phyloP scores from a whole-genome alignment of 306 rosid genomes.

The Trifolium pratense region DNA sequence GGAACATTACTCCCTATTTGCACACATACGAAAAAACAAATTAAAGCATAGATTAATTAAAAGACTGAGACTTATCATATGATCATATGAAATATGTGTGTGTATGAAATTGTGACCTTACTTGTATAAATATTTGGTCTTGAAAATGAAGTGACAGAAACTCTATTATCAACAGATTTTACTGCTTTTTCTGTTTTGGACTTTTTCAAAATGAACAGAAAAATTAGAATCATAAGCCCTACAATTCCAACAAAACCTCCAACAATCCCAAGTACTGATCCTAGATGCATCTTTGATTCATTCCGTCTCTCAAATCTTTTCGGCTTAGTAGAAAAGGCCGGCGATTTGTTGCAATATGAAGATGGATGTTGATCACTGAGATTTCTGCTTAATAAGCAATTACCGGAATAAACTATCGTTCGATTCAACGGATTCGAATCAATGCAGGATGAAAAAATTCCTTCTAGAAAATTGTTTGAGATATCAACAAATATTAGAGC shows the following conservation, averaged over 20 bases:
- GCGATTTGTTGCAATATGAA: constrained; percentile 57
- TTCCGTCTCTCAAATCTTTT: constrained; percentile 37
- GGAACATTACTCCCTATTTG: constrained; percentile 58
- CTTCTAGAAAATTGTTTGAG: constrained; percentile 72
- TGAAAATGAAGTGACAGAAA: constrained; percentile 42
- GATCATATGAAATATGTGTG: background rate
- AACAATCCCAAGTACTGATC: constrained; percentile 56
- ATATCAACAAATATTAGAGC: constrained; percentile 66
- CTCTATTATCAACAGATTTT: constrained; percentile 43
- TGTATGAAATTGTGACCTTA: constrained; percentile 38
- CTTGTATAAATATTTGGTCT: constrained; percentile 57
- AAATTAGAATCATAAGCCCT: constrained; percentile 51
- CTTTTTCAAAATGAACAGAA: constrained; percentile 54
- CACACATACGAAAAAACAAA: background rate
- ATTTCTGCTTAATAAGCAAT: constrained; percentile 65
- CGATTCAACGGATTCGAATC: constrained; percentile 57
- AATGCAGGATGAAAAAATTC: constrained; percentile 75
- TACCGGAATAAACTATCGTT: constrained; percentile 61
- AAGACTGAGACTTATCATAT: background rate
- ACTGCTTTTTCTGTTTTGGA: constrained; percentile 38
- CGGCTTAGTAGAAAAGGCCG: constrained; percentile 69
- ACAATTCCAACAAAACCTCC: constrained; percentile 59
- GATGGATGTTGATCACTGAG: constrained; percentile 54
- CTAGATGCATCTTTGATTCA: constrained; percentile 44
- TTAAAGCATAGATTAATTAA: constrained; percentile 20